phyloP scores from a whole-genome alignment of 495 filamentous ascomycete species.

The Rusavskia elegans region DNA sequence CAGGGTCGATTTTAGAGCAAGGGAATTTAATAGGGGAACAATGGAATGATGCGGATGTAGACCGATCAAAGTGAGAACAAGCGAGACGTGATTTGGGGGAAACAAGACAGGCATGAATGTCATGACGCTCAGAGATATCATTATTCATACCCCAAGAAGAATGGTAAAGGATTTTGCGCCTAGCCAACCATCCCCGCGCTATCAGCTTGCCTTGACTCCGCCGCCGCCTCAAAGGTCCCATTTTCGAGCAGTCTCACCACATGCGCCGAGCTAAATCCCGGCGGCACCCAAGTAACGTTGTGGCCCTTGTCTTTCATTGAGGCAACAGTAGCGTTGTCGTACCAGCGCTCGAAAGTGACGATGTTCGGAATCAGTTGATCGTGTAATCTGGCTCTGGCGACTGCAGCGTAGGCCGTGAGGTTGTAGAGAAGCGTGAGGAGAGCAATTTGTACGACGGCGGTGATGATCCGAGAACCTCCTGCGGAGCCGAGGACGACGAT shows the following conservation, averaged over 20 bases:
- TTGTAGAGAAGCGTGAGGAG: conserved; percentile 51
- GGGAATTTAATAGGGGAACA: too few species aligned
- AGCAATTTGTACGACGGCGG: conserved; percentile 57
- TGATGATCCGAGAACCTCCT: conserved; percentile 82
- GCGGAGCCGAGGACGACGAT: conserved; percentile 63
- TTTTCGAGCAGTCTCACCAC: conserved; percentile 44
- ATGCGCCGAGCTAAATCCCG: conserved; percentile 44
- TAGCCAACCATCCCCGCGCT: conserved; percentile 36
- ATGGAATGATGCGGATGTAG: too few species aligned
- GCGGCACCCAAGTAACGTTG: conserved; percentile 33
- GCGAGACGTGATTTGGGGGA: too few species aligned
- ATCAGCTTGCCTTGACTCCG: conserved; percentile 60
- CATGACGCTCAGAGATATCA: too few species aligned
- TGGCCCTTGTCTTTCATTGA: conserved; percentile 48
- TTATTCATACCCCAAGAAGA: too few species aligned
- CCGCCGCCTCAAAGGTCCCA: conserved; percentile 59
- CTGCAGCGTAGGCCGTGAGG: conserved; percentile 39
- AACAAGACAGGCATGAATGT: too few species aligned
- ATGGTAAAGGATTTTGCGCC: too few species aligned
- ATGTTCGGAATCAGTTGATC: conserved; percentile 67
- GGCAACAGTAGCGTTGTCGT: conserved; percentile 45
- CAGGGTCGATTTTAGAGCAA: too few species aligned
- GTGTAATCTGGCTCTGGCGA: conserved; percentile 55
- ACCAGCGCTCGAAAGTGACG: conserved; percentile 52
- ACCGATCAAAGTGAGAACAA: too few species aligned